Base-by-base conservation (phyloP, 179 eudicot species). In the Gypsophila paniculata region DNA sequence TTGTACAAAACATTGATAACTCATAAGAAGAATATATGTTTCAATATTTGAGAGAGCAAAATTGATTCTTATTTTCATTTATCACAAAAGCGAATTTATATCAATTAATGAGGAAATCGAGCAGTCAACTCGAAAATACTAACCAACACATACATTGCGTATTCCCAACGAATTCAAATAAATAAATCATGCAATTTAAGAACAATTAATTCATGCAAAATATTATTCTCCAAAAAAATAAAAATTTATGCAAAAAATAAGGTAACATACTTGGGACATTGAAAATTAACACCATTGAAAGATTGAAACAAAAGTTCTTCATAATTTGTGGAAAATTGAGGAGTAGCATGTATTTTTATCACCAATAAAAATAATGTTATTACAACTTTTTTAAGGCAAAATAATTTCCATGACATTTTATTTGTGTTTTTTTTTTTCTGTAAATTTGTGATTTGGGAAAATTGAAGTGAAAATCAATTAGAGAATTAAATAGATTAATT, bases 191-290 rank as follows among this genome's bases (percentile, higher is more conserved):
- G n/a, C n/a, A n/a, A n/a, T n/a, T n/a, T n/a, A n/a, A n/a, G n/a
- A n/a, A n/a, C n/a, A n/a, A n/a, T n/a, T n/a, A n/a, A n/a, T n/a
- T n/a, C n/a, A n/a, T n/a, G n/a, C n/a, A n/a, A 36, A 36, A 7
- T 36, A 36, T 36, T 36, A 36, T 7, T 36, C n/a, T n/a, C n/a
- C n/a, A n/a, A n/a, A n/a, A n/a, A n/a, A n/a, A n/a, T n/a, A n/a
- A n/a, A n/a, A 36, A 11, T 55, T 18, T 9, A 38, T 21, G 12
- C 8, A 2, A 72, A 17, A 38, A 10, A 4, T 15, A 26, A n/a
- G 10, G 39, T 2, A 60, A 77, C 76, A 57, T 76, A 76, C 79
- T 72, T 10, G 14, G 72, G 54, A 26, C 76, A 77, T 32, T 59
- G 61, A 21, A 59, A 76, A 11, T 26, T 32, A 51, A 49, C 25